These are phyloP conservation scores for Talaromyces sp. DNA, from an alignment of 2,329 filamentous ascomycete genomes.

Conservation along the genomic window DNA sequence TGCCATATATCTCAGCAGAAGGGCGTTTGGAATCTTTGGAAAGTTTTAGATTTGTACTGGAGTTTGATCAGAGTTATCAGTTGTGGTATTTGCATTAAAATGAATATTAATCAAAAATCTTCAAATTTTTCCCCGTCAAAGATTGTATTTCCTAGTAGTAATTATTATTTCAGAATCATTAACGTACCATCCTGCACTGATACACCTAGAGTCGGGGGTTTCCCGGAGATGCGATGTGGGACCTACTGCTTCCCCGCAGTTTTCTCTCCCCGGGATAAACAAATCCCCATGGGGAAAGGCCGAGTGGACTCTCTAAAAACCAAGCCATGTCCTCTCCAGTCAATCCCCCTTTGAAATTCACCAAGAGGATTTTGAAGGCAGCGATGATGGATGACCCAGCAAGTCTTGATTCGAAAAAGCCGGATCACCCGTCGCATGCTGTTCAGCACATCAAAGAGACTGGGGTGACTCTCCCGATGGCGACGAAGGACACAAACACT, in stretches of 20 bases:
- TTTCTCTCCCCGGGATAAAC: not conserved
- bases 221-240: not conserved
- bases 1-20: not conserved
- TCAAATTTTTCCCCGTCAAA: not conserved
- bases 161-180: not conserved
- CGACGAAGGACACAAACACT: not conserved
- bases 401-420: not conserved
- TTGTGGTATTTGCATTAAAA: not conserved
- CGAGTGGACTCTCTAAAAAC: not conserved
- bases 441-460: not conserved
- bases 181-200: not conserved
- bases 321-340: not conserved
- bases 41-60: not conserved
- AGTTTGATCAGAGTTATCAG: not conserved
- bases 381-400: not conserved
- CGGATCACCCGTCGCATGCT: not conserved
- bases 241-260: not conserved
- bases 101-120: not conserved
- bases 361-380: not conserved
- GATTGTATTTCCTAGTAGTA: not conserved
- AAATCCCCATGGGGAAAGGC: not conserved
- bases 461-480: not conserved
- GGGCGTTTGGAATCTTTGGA: not conserved
- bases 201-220: not conserved
- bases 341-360: not conserved